Base-by-base conservation (phyloP, 2,329 filamentous ascomycete species). In the Fusarium tupiense region DNA sequence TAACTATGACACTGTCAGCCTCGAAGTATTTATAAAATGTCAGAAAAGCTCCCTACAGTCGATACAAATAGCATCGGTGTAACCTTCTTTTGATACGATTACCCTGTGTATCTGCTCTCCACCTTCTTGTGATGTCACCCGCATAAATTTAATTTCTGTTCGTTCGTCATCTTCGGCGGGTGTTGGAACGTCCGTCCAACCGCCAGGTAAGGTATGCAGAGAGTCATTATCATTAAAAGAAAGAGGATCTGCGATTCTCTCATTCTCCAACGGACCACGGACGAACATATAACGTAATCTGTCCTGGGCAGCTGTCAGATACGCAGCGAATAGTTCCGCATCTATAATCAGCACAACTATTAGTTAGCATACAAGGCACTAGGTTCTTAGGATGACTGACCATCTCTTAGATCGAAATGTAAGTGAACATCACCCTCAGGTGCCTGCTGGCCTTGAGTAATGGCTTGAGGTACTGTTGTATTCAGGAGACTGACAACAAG, bases 261-360 rank as follows among this genome's bases (percentile, higher is more conserved):
- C 50, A 3, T 37, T 8, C 1, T 8, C 13, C 5, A 37, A 2
- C 0, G 5, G n/a, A 2, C n/a, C 13, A 12, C 9, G 7, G 2
- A 37, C 1, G 13, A 37, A 53, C 1, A 37, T 0, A 0, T 53
- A 12, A 0, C 50, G 33, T 3, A 53, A 13, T 17, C 50, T 53
- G 6, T 9, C 13, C 1, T 22, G 33, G 8, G 1, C 13, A 38
- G 12, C 19, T 53, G 16, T 0, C 3, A 53, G 1, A 22, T 53
- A 53, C 3, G n/a, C 7, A 0, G 3, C 2, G 19, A 53, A 53
- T 0, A 11, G 0, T 4, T 22, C 4, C 8, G 33, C 50, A 0
- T 53, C 50, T 53, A 17, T 38, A 5, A 26, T 26, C 2, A 1
- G 8, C 19, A 12, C 1, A 1, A 16, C 6, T 26, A 8, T 53